These are phyloP conservation scores for Termitomyces sp. DNA, from an alignment of 768 basidiomycete genomes.

Conservation along the genomic window DNA sequence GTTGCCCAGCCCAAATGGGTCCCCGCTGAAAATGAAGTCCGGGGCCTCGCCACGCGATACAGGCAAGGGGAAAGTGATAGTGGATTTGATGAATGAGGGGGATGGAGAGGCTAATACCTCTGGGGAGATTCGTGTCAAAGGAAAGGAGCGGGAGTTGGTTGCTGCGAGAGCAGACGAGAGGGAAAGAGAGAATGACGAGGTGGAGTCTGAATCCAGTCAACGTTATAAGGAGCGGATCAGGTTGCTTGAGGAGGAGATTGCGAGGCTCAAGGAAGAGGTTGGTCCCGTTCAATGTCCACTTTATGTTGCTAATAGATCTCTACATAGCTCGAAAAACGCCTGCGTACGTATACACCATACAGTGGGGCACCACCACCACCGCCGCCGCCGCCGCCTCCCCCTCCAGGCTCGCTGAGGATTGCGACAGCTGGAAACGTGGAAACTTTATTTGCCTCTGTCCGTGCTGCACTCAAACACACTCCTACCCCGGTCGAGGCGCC, in stretches of 20 bases:
- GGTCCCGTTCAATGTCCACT: not conserved
- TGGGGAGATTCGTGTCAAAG: constrained; percentile 42
- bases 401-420: constrained; percentile 27
- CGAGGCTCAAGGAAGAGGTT: constrained; percentile 53
- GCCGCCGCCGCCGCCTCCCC: constrained; percentile 33
- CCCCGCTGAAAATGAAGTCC: constrained; percentile 20
- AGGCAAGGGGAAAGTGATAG: constrained; percentile 40
- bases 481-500: constrained; percentile 58
- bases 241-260: constrained; percentile 63
- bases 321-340: constrained; percentile 3
- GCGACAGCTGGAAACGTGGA: constrained; percentile 21
- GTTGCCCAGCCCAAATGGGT: constrained; percentile 37
- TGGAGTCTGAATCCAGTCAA: constrained; percentile 27
- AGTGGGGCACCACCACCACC: constrained; percentile 35
- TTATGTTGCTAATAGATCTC: not conserved
- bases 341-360: constrained; percentile 1
- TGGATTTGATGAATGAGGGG: constrained; percentile 17
- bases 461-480: constrained; percentile 61
- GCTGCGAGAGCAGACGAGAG: constrained; percentile 49
- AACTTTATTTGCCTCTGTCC: constrained; percentile 50
- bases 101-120: constrained; percentile 29
- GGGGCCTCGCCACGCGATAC: constrained; percentile 22
- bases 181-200: constrained; percentile 35
- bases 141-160: constrained; percentile 59
- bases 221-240: constrained; percentile 60